Conservation (phyloP, 257 asterid genomes). For the Linaria vulgaris region DNA sequence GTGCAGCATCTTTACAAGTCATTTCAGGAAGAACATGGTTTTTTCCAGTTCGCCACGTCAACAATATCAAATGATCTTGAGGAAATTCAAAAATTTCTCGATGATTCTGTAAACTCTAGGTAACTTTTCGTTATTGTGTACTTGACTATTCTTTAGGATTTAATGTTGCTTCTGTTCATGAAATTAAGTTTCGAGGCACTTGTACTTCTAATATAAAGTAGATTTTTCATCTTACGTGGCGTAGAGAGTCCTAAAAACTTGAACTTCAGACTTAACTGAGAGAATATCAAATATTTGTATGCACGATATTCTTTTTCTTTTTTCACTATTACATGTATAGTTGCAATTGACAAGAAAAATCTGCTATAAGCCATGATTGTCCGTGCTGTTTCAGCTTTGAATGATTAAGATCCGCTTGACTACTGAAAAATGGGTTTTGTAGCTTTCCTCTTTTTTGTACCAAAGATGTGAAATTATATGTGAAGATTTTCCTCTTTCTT, state of each 20-base stretch:
- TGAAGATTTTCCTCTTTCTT: not conserved
- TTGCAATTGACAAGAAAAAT: slow-evolving; percentile 7
- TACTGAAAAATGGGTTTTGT: not conserved
- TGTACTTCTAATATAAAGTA: too few relatives aligned
- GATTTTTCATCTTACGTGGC: too few relatives aligned
- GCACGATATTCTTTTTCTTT: slow-evolving; percentile 7
- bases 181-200: too few relatives aligned
- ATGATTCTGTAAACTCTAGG: slow-evolving; percentile 86
- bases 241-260: too few relatives aligned
- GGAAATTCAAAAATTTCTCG: slow-evolving; percentile 89
- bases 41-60: slow-evolving; percentile 80
- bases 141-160: too few relatives aligned
- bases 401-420: slow-evolving; percentile 14
- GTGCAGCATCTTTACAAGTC: slow-evolving; percentile 85
- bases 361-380: not conserved
- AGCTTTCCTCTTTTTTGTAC: slow-evolving; percentile 10
- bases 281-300: too few relatives aligned
- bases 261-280: too few relatives aligned
- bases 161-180: too few relatives aligned
- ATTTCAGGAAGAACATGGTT: slow-evolving; percentile 76
- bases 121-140: too few relatives aligned
- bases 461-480: slow-evolving; percentile 13
- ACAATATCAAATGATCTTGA: slow-evolving; percentile 86
- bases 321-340: not conserved
- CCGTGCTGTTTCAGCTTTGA: not conserved